Evolutionary conservation across 371 early-diverging fungal species (phyloP).

Genomic region (Circinella umbellata): DNA sequence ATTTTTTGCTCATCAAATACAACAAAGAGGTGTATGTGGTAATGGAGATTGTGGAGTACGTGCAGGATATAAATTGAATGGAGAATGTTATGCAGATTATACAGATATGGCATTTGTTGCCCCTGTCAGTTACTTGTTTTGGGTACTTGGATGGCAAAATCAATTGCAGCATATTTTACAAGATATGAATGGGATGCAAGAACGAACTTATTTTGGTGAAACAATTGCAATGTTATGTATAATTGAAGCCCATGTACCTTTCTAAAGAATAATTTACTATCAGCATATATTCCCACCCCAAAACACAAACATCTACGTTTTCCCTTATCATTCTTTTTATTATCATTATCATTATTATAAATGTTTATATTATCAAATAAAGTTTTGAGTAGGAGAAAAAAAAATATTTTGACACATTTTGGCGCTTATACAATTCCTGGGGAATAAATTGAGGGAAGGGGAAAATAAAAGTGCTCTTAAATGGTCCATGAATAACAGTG

Average conservation of each 20-base stretch:
- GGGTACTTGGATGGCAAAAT: slow-evolving; percentile 57
- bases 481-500: too few relatives aligned
- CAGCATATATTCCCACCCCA: too few relatives aligned
- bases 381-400: too few relatives aligned
- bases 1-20: slow-evolving; percentile 59
- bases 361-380: too few relatives aligned
- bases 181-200: slow-evolving; percentile 57
- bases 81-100: slow-evolving; percentile 55
- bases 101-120: slow-evolving; percentile 68
- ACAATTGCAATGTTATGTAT: slow-evolving; percentile 63
- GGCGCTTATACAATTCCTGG: too few relatives aligned
- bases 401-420: too few relatives aligned
- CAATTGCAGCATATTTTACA: slow-evolving; percentile 41
- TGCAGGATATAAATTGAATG: slow-evolving; percentile 65
- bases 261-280: not conserved
- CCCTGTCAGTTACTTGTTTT: slow-evolving; percentile 62
- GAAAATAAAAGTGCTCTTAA: too few relatives aligned
- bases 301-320: too few relatives aligned
- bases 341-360: too few relatives aligned
- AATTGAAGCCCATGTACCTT: slow-evolving; percentile 53
- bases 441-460: too few relatives aligned
- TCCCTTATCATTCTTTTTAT: too few relatives aligned
- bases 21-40: slow-evolving; percentile 28
- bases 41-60: slow-evolving; percentile 48
- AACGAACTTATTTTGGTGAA: slow-evolving; percentile 67